A percentile compares a stretch with the other conserved stretches of the same genome.
These are phyloP conservation scores for Apiospora phragmitis DNA, from an alignment of 2,329 filamentous ascomycete species.

Conservation along the genomic window DNA sequence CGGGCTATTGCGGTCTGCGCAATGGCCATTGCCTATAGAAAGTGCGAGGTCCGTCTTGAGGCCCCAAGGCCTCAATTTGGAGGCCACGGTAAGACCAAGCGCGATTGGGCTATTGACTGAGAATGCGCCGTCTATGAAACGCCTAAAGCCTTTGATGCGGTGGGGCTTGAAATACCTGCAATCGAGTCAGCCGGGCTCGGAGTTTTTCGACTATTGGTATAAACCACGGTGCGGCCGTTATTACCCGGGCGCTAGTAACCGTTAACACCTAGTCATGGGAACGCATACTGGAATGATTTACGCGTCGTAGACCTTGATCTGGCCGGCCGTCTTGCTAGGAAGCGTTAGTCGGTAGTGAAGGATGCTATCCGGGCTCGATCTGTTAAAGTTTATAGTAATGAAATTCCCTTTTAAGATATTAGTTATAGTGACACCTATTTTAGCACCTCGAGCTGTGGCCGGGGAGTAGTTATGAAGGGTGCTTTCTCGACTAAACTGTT, in stretches of 20 bases:
- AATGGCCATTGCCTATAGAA: background rate
- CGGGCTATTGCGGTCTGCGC: background rate
- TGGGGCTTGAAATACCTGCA: background rate
- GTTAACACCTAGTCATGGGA: background rate
- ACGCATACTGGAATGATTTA: background rate
- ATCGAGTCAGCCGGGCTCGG: background rate
- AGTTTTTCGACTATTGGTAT: background rate
- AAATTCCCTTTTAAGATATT: background rate
- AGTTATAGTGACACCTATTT: background rate
- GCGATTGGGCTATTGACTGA: background rate
- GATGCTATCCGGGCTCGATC: background rate
- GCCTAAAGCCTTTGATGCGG: background rate
- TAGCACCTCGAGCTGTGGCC: background rate
- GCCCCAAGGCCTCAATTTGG: background rate
- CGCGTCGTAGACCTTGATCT: background rate
- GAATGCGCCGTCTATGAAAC: background rate
- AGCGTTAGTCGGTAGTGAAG: background rate
- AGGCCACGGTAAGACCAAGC: background rate
- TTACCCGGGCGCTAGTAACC: background rate
- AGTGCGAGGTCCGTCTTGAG: background rate
- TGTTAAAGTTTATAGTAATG: background rate
- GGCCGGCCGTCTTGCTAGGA: background rate
- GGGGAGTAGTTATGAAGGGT: background rate
- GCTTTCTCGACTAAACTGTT: background rate
- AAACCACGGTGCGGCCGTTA: background rate